A percentile compares a stretch with the other conserved stretches of the same genome.
These are phyloP conservation scores for Davidsoniella virescens DNA, from an alignment of 2,329 filamentous ascomycete genomes.

Conservation along the genomic window DNA sequence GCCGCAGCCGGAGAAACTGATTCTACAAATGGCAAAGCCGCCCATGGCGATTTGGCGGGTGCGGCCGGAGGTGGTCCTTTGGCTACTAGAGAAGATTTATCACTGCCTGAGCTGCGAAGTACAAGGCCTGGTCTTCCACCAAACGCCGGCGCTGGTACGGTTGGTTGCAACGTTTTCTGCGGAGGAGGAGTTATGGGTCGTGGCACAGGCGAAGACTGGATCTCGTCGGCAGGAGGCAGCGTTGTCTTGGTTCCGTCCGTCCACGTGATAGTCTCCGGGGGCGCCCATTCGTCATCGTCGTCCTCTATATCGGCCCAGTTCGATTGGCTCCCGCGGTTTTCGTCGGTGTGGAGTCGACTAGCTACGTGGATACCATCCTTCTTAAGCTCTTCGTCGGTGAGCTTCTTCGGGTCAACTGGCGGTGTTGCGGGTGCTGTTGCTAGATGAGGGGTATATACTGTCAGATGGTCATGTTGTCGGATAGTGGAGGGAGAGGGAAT, in stretches of 20 bases:
- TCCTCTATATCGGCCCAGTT: constrained; percentile 88
- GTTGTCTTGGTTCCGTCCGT: constrained; percentile 75
- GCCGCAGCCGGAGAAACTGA: constrained; percentile 51
- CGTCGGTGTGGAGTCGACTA: constrained; percentile 60
- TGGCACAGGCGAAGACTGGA: constrained; percentile 15
- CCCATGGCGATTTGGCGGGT: constrained; percentile 84
- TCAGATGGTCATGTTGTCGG: constrained; percentile 10
- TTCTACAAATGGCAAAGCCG: constrained; percentile 67
- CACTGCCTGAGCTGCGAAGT: constrained; percentile 41
- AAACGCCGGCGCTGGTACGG: background rate
- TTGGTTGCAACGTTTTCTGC: constrained; percentile 7
- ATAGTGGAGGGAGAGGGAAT: background rate
- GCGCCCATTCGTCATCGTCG: constrained; percentile 70
- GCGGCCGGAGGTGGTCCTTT: constrained; percentile 52
- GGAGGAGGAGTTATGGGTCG: constrained; percentile 24
- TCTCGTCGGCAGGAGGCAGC: constrained; percentile 41
- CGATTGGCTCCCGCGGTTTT: constrained; percentile 49
- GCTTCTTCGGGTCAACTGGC: constrained; percentile 58
- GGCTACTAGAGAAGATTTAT: constrained; percentile 57
- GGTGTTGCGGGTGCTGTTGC: constrained; percentile 28
- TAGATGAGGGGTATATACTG: constrained; percentile 20
- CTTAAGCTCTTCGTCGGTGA: constrained; percentile 75
- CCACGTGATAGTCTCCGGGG: constrained; percentile 69
- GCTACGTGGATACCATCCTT: constrained; percentile 78
- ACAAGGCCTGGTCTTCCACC: constrained; percentile 39